Evolutionary conservation across 2,329 filamentous ascomycete species (phyloP), one percentile per base, ranked within the genome.

Genomic region (Magnaporthiopsis incrustans): DNA sequence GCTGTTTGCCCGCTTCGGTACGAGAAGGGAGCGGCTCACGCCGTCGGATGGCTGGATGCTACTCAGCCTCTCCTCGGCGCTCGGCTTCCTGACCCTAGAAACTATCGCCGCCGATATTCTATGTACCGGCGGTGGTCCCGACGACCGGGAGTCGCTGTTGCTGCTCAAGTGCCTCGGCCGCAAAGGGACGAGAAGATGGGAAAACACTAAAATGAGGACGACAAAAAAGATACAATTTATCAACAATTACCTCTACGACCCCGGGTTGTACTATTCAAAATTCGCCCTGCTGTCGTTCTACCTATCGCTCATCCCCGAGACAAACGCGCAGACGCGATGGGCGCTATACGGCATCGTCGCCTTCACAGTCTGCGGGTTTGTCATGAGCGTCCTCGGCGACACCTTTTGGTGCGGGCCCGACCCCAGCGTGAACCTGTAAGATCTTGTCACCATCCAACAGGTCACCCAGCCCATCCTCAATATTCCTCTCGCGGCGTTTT

Each of bases 201-300:
- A 44, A 2, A 18, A 15, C 15, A 22, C 15, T n/a, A 38, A 22
- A 12, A 60, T 35, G 33, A 38, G 0, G 2, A 12, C 4, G 12
- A 5, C 11, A 22, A 15, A 33, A 27, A 33, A 61, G 59, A 26
- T 61, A 18, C 33, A 61, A 25, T 61, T 44, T 11, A 18, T 26
- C 12, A 61, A n/a, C 11, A 61, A 38, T 33, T 61, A 38, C 59
- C 35, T 61, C 25, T 61, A 44, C 59, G 59, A 61, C 26, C 35
- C 59, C 4, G 59, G 59, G 12, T 25, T 61, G 8, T 61, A 61
- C n/a, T 61, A 44, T 10, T 12, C 59, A 33, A 61, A 61, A 35
- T 61, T 61, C 35, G 25, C 59, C 59, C 26, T 61, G 12, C 10
- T 61, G 35, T n/a, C 59, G 12, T 61, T 61, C 25, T 61, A 61